A percentile compares a stretch with the other conserved stretches of the same genome.
Conservation (phyloP, 2,329 filamentous ascomycete species). For the Verticillium longisporum region DNA sequence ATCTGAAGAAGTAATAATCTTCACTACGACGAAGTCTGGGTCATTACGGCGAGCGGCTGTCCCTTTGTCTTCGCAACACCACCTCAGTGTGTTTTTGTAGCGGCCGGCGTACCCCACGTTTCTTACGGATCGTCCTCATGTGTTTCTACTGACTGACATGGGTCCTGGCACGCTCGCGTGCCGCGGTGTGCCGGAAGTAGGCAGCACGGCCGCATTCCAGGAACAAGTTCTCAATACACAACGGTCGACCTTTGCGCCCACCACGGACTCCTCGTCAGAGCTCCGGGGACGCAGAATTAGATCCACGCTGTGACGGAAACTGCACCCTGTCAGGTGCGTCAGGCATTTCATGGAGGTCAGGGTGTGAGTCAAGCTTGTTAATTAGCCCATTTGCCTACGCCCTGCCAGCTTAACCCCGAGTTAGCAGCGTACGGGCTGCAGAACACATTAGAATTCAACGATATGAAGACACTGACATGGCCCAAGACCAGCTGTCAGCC, state of each 20-base stretch:
- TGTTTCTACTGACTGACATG: no score
- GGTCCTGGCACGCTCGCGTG: not conserved
- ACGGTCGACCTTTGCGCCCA: not conserved
- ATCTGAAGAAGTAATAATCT: not conserved
- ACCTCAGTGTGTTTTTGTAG: no score
- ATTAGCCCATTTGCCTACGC: not conserved
- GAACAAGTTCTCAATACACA: not conserved
- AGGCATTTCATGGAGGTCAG: not conserved
- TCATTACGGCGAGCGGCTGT: not conserved
- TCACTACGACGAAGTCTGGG: not conserved
- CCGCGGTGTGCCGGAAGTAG: no score
- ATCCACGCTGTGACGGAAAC: not conserved
- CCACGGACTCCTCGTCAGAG: not conserved
- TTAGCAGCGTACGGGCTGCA: no score
- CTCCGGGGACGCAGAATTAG: not conserved
- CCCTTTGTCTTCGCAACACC: no score
- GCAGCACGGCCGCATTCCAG: not conserved
- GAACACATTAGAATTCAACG: not conserved
- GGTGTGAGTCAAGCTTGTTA: not conserved
- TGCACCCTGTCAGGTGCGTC: not conserved
- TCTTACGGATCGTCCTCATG: no score
- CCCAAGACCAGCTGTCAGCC: not conserved
- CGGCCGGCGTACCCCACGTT: no score
- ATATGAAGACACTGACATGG: not conserved
- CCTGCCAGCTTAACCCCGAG: no score